A percentile compares a stretch with the other conserved stretches of the same genome.
phyloP scores from a whole-genome alignment of 2,329 filamentous ascomycete species.

The Ophiostoma ulmi region DNA sequence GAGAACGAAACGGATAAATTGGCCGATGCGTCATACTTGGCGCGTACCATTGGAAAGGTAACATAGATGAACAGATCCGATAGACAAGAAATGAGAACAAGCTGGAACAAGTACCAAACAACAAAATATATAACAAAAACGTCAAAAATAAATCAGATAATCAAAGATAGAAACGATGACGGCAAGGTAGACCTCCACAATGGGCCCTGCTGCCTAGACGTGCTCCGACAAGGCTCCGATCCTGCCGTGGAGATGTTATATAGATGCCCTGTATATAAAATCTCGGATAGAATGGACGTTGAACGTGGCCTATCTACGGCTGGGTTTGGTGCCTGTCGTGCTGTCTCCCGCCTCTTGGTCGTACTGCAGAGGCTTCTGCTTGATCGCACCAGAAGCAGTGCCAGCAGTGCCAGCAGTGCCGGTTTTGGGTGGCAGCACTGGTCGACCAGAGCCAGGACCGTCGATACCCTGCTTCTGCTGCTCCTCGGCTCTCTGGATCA shows the following conservation, averaged over 20 bases:
- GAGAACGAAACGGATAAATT: not conserved
- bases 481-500: constrained; percentile 63
- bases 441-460: not conserved
- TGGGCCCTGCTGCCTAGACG: not conserved
- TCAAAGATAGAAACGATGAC: constrained; percentile 2
- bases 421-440: not conserved
- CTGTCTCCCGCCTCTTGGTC: not conserved
- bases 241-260: not conserved
- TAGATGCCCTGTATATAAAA: not conserved
- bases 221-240: not conserved
- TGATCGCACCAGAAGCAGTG: not conserved
- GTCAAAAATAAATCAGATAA: not conserved
- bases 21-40: constrained; percentile 1
- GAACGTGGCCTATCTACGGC: not conserved
- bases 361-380: not conserved
- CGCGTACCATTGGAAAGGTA: not conserved
- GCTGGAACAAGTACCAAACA: not conserved
- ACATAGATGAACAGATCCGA: not conserved
- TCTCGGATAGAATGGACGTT: too few relatives aligned
- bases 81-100: not conserved
- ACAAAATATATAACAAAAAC: not conserved
- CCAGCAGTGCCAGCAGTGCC: not conserved
- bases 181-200: not conserved
- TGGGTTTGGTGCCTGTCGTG: not conserved
- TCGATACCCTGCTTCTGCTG: constrained; percentile 30